Percentiles rank a stretch among this genome's conserved stretches.
phyloP scores from a whole-genome alignment of 108 stramenopile genomes.

The Skeletonema potamos region DNA sequence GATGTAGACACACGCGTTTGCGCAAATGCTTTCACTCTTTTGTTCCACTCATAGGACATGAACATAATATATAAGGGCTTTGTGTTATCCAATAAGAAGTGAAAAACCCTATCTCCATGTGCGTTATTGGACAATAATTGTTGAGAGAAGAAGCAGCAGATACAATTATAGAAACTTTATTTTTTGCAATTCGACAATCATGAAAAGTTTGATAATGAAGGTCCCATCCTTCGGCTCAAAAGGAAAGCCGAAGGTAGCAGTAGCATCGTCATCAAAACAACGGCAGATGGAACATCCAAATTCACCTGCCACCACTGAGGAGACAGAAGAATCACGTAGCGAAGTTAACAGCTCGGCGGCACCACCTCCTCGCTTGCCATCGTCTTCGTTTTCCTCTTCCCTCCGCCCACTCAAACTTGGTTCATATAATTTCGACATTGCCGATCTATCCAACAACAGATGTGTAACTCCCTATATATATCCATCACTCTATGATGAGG shows the following conservation, averaged over 20 bases:
- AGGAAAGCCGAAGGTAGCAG: not conserved
- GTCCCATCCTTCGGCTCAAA: not conserved
- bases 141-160: not conserved
- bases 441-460: not conserved
- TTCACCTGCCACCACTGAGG: not conserved
- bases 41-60: too few species aligned
- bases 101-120: too few species aligned
- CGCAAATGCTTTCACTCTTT: too few species aligned
- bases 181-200: not conserved
- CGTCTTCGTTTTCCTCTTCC: too few species aligned
- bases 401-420: constrained; percentile 31
- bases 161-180: not conserved
- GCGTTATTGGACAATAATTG: too few species aligned
- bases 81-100: too few species aligned
- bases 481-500: constrained; percentile 48
- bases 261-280: not conserved
- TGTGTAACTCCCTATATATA: constrained; percentile 5
- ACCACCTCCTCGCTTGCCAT: not conserved
- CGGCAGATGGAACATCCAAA: not conserved
- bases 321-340: not conserved
- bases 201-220: not conserved
- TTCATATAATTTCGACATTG: constrained; percentile 23
- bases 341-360: not conserved
- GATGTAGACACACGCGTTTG: not conserved
- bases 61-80: too few species aligned